Conservation (phyloP, 2,329 filamentous ascomycete species). For the Plectosphaerella plurivora region DNA sequence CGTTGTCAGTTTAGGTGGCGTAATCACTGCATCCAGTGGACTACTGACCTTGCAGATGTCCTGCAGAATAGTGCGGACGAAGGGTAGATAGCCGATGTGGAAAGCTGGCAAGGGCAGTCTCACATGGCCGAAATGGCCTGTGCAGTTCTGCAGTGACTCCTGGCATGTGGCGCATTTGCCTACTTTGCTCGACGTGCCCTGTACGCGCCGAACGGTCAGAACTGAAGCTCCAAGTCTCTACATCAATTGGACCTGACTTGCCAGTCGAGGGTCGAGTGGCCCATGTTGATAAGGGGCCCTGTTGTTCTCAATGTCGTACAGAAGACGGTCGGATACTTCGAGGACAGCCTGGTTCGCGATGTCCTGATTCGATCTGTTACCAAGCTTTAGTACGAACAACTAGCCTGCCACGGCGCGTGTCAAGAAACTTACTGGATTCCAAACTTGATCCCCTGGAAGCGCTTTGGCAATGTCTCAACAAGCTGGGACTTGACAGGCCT, state of each 20-base stretch:
- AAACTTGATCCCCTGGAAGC: conserved; percentile 90
- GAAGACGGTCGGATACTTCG: conserved; percentile 87
- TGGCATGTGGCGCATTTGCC: conserved; percentile 80
- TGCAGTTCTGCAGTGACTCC: conserved; percentile 76
- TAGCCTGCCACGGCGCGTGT: not conserved
- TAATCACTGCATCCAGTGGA: not conserved
- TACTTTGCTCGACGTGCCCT: conserved; percentile 81
- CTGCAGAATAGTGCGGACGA: conserved; percentile 86
- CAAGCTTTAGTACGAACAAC: not conserved
- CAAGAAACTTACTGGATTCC: conserved; percentile 66
- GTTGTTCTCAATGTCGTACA: conserved; percentile 84
- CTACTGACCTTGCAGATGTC: conserved; percentile 77
- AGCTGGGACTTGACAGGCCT: conserved; percentile 75
- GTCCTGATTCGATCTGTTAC: conserved; percentile 74
- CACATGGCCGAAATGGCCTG: conserved; percentile 93
- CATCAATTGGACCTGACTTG: conserved; percentile 19
- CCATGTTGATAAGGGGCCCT: conserved; percentile 76
- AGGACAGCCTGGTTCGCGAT: conserved; percentile 94
- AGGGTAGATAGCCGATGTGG: conserved; percentile 93
- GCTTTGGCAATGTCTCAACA: conserved; percentile 81
- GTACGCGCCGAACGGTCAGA: not conserved
- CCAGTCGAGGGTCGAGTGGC: conserved; percentile 79
- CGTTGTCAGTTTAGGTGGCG: not conserved
- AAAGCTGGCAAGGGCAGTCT: conserved; percentile 87
- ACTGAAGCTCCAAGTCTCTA: not conserved